These are phyloP conservation scores for Pseudogymnoascus sp. DNA, from an alignment of 2,329 filamentous ascomycete genomes.

Conservation along the genomic window DNA sequence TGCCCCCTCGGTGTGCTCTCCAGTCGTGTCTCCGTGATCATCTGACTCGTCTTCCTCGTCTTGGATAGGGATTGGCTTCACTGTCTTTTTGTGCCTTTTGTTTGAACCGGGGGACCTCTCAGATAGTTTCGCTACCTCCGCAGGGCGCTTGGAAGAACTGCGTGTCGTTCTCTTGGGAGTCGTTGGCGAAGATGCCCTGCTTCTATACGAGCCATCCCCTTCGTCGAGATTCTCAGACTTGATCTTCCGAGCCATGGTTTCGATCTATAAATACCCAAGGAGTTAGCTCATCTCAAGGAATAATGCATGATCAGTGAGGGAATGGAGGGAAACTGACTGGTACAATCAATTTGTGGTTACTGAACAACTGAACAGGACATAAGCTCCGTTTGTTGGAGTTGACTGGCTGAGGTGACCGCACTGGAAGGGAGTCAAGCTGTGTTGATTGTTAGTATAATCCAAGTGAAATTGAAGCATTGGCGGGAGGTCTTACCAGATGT, in stretches of 20 bases:
- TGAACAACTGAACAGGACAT: too few relatives aligned
- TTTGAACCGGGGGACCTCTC: not conserved
- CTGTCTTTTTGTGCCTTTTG: not conserved
- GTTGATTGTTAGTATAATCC: not conserved
- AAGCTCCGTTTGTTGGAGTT: not conserved
- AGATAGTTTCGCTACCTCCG: not conserved
- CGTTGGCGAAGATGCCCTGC: not conserved
- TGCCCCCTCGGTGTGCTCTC: not conserved
- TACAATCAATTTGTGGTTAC: not conserved
- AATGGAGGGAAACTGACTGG: not conserved
- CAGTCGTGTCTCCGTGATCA: not conserved
- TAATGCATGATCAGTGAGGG: too few relatives aligned
- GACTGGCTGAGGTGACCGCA: not conserved
- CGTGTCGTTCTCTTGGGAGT: not conserved
- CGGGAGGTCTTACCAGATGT: not conserved
- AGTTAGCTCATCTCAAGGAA: not conserved
- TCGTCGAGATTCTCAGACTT: not conserved
- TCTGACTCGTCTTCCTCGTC: not conserved
- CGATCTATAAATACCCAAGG: not conserved
- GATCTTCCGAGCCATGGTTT: not conserved
- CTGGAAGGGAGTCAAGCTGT: not conserved
- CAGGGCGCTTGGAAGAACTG: not conserved
- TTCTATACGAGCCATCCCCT: not conserved
- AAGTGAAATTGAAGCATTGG: not conserved
- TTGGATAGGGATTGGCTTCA: not conserved